These are phyloP conservation scores for Phytophthora ramorum DNA, from an alignment of 352 stramenopile species.

Conservation along the genomic window DNA sequence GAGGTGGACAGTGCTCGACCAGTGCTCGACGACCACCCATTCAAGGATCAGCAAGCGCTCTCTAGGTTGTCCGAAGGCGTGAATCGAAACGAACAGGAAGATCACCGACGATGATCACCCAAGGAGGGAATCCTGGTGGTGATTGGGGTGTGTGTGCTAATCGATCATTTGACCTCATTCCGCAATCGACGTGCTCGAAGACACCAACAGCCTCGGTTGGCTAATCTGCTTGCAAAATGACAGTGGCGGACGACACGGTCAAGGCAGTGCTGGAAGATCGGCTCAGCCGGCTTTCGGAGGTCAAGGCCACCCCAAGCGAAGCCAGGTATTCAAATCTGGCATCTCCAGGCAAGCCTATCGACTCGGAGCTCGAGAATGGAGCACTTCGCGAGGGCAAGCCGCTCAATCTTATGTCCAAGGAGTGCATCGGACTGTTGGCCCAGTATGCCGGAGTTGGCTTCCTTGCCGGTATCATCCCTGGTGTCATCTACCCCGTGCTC, in stretches of 20 bases:
- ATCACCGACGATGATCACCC: background rate
- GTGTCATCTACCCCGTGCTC: slow-evolving; percentile 58
- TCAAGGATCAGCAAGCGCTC: slow-evolving; percentile 18
- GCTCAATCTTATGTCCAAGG: slow-evolving; percentile 36
- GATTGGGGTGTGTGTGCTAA: background rate
- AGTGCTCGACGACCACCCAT: slow-evolving; percentile 2
- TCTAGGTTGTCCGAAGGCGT: slow-evolving; percentile 29
- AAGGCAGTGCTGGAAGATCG: slow-evolving; percentile 31
- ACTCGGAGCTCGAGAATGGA: slow-evolving; percentile 33
- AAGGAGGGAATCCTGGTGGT: slow-evolving; percentile 8
- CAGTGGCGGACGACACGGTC: slow-evolving; percentile 24
- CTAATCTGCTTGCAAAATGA: slow-evolving; percentile 17
- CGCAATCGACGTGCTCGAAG: slow-evolving; percentile 19
- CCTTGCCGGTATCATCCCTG: slow-evolving; percentile 46
- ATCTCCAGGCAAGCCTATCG: slow-evolving; percentile 23
- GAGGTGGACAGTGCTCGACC: too few species aligned
- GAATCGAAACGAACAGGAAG: slow-evolving; percentile 1
- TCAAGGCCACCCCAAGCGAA: slow-evolving; percentile 16
- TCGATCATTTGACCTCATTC: slow-evolving; percentile 18
- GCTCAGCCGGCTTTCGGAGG: slow-evolving; percentile 20
- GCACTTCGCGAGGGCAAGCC: slow-evolving; percentile 44
- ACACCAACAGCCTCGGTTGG: slow-evolving; percentile 1
- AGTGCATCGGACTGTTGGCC: slow-evolving; percentile 48
- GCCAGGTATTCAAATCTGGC: slow-evolving; percentile 23
- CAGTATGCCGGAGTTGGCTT: slow-evolving; percentile 61